Percentiles rank a stretch among this genome's conserved stretches.
Conservation (phyloP, 31 red algal genomes). For the Odonthalia washingtoniensis region DNA sequence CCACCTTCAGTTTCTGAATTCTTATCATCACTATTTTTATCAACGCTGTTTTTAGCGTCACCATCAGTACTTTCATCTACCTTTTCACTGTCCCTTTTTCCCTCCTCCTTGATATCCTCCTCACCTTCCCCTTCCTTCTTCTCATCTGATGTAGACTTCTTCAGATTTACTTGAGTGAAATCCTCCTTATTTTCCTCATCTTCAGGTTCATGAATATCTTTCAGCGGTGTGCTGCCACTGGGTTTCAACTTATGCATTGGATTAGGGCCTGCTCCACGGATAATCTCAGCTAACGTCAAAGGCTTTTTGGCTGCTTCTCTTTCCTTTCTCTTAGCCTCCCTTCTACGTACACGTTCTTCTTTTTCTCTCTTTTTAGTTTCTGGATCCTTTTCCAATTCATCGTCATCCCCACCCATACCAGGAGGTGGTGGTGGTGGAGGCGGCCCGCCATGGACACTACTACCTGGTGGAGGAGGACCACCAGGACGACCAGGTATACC, state of each 20-base stretch:
- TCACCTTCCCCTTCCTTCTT: background rate
- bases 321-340: constrained; percentile 72
- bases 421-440: constrained; percentile 58
- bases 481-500: background rate
- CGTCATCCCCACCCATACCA: background rate
- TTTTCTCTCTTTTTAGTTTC: constrained; percentile 59
- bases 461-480: constrained; percentile 9
- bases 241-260: constrained; percentile 64
- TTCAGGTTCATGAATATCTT: constrained; percentile 23
- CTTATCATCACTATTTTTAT: background rate
- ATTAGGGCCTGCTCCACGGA: constrained; percentile 64
- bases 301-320: constrained; percentile 76
- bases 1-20: background rate
- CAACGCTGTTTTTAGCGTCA: background rate
- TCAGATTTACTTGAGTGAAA: constrained; percentile 35
- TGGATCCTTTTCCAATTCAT: constrained; percentile 44
- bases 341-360: constrained; percentile 62
- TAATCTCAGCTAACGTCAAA: constrained; percentile 82
- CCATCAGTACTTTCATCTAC: background rate
- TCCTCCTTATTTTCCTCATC: constrained; percentile 32
- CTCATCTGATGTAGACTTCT: too few species aligned
- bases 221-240: constrained; percentile 46
- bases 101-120: background rate
- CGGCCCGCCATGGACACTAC: constrained; percentile 8
- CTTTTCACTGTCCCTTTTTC: background rate